Percentiles rank a stretch among this genome's conserved stretches.
Evolutionary conservation across 1,284 basidiomycete genomes (phyloP).

Genomic region (Mycena sp.): DNA sequence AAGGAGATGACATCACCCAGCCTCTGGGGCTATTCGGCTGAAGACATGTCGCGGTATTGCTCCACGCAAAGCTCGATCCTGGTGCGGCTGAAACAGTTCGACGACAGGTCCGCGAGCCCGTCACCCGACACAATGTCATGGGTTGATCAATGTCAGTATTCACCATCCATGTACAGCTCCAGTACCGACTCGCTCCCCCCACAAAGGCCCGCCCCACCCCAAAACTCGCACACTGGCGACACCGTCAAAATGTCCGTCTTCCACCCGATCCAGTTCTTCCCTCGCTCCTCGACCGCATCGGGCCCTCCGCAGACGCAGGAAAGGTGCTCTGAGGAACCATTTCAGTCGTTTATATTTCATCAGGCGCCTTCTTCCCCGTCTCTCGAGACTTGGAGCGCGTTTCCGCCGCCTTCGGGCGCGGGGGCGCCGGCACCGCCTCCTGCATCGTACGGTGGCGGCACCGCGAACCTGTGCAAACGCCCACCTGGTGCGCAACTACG

Average conservation of each 20-base stretch:
- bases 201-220: constrained; percentile 45
- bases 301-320: constrained; percentile 13
- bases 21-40: constrained; percentile 47
- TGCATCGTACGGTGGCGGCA: constrained; percentile 36
- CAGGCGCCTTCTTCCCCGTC: constrained; percentile 35
- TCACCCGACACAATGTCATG: constrained; percentile 51
- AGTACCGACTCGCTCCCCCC: constrained; percentile 51
- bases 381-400: constrained; percentile 34
- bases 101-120: constrained; percentile 49
- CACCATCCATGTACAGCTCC: constrained; percentile 48
- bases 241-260: constrained; percentile 49
- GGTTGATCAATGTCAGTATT: constrained; percentile 54
- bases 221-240: constrained; percentile 36
- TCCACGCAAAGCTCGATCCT: constrained; percentile 44
- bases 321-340: constrained; percentile 24
- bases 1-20: constrained; percentile 58
- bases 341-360: constrained; percentile 32
- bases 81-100: constrained; percentile 36
- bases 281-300: constrained; percentile 50
- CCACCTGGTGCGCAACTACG: constrained; percentile 37
- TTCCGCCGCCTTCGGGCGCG: constrained; percentile 39
- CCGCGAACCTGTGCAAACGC: constrained; percentile 11
- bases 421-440: constrained; percentile 43
- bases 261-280: constrained; percentile 56
- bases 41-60: constrained; percentile 51